Percentiles rank a stretch among this genome's conserved stretches.
phyloP scores from a whole-genome alignment of 2,329 filamentous ascomycete species.

The Lecanoromycetidae sp. region DNA sequence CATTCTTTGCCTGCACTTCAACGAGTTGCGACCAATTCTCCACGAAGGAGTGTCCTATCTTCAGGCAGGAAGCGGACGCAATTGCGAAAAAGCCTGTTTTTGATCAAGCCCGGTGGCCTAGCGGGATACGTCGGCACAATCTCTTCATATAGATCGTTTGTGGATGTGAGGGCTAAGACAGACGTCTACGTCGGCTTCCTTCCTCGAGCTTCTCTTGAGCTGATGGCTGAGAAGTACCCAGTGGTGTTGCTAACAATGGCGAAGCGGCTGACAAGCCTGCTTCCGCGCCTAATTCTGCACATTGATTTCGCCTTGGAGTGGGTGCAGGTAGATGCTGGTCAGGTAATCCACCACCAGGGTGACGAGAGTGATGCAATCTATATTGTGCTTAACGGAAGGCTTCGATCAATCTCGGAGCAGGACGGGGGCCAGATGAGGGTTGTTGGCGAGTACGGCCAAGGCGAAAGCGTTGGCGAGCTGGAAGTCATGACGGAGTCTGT shows the following conservation, averaged over 20 bases:
- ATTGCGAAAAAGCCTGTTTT: conserved; percentile 60
- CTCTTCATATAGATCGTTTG: conserved; percentile 89
- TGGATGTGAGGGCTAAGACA: conserved; percentile 92
- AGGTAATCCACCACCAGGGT: conserved; percentile 84
- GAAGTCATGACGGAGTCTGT: conserved; percentile 92
- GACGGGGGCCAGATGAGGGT: conserved; percentile 73
- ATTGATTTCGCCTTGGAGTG: conserved; percentile 98
- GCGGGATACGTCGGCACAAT: conserved; percentile 91
- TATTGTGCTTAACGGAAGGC: conserved; percentile 84
- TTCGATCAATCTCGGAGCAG: conserved; percentile 72
- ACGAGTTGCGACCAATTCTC: conserved; percentile 33
- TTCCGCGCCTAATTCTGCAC: conserved; percentile 82
- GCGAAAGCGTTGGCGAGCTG: conserved; percentile 91
- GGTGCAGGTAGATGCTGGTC: conserved; percentile 90
- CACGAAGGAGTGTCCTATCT: conserved; percentile 23
- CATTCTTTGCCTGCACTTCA: conserved; percentile 35
- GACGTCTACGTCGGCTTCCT: conserved; percentile 97
- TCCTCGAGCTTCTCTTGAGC: conserved; percentile 70
- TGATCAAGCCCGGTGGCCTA: conserved; percentile 88
- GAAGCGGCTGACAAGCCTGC: conserved; percentile 76
- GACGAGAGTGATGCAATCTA: conserved; percentile 98
- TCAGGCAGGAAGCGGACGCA: conserved; percentile 30
- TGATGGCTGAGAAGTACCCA: conserved; percentile 85
- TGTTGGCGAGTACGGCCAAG: conserved; percentile 86
- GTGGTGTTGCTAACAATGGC: conserved; percentile 91